Percentiles rank a stretch among this genome's conserved stretches.
These are phyloP conservation scores for Agaricus bisporus DNA, from an alignment of 768 basidiomycete species.

Conservation along the genomic window DNA sequence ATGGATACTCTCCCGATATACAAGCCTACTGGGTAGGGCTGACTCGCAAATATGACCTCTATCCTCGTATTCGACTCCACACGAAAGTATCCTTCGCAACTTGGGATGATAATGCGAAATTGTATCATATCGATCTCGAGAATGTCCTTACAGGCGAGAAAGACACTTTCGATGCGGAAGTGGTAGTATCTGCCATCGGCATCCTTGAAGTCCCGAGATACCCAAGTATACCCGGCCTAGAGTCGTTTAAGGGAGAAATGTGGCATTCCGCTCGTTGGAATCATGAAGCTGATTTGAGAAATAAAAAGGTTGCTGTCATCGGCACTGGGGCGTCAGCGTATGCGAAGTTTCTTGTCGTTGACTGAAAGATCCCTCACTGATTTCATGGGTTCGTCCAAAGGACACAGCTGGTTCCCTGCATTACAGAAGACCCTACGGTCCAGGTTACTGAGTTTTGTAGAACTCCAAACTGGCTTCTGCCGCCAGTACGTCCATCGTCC, in stretches of 20 bases:
- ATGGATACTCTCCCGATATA: conserved; percentile 35
- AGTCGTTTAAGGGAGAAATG: conserved; percentile 37
- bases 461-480: conserved; percentile 42
- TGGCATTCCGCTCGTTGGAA: conserved; percentile 55
- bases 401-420: conserved; percentile 43
- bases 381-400: conserved; percentile 21
- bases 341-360: conserved; percentile 16
- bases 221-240: conserved; percentile 27
- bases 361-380: not conserved
- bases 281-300: conserved; percentile 28
- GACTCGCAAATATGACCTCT: conserved; percentile 35
- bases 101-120: conserved; percentile 35
- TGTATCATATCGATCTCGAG: conserved; percentile 31
- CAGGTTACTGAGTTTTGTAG: conserved; percentile 45
- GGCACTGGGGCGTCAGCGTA: conserved; percentile 55
- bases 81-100: conserved; percentile 34
- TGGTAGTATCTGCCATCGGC: conserved; percentile 47
- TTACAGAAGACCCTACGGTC: conserved; percentile 32
- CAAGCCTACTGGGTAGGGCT: conserved; percentile 37
- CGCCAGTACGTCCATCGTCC: conserved; percentile 29
- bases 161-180: conserved; percentile 28
- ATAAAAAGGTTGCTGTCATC: conserved; percentile 49
- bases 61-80: conserved; percentile 35
- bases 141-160: conserved; percentile 25
- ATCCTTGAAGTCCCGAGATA: conserved; percentile 38